Percentiles rank a stretch among this genome's conserved stretches.
Evolutionary conservation across 805 yeast genomes (phyloP).

Genomic region (Wickerhamiella vanderwaltii): DNA sequence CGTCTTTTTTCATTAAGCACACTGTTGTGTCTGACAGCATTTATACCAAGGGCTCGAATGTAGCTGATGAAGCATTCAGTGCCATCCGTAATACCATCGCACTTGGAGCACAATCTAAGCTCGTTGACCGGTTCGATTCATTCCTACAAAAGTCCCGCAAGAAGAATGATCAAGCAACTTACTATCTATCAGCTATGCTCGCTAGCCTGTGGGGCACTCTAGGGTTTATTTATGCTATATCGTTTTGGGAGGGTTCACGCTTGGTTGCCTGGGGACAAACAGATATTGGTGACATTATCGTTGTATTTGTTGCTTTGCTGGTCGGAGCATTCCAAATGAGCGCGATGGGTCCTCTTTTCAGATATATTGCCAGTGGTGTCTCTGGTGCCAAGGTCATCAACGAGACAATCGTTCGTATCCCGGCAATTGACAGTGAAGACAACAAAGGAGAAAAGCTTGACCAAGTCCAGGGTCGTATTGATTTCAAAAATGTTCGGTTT

Average conservation of each 20-base stretch:
- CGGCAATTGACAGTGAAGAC: slow-evolving; percentile 29
- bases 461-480: slow-evolving; percentile 48
- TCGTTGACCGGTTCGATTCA: slow-evolving; percentile 26
- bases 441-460: slow-evolving; percentile 21
- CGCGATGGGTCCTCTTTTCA: slow-evolving; percentile 31
- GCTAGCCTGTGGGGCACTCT: slow-evolving; percentile 30
- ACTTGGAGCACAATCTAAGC: slow-evolving; percentile 31
- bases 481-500: slow-evolving; percentile 72
- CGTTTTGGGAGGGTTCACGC: slow-evolving; percentile 35
- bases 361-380: slow-evolving; percentile 29
- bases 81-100: slow-evolving; percentile 33
- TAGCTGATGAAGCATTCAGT: slow-evolving; percentile 34
- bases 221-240: slow-evolving; percentile 30
- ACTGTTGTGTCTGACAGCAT: slow-evolving; percentile 21
- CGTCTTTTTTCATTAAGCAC: slow-evolving; percentile 26
- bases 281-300: slow-evolving; percentile 28
- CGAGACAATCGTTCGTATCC: slow-evolving; percentile 34
- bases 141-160: slow-evolving; percentile 22
- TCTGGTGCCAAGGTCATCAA: slow-evolving; percentile 33
- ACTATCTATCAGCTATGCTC: slow-evolving; percentile 27
- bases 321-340: slow-evolving; percentile 35
- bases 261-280: slow-evolving; percentile 26
- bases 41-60: slow-evolving; percentile 27
- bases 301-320: slow-evolving; percentile 31
- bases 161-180: slow-evolving; percentile 22